Percentiles rank a stretch among this genome's conserved stretches.
Evolutionary conservation across 305 asterid species (phyloP).

Genomic region (Plantago lanceolata): DNA sequence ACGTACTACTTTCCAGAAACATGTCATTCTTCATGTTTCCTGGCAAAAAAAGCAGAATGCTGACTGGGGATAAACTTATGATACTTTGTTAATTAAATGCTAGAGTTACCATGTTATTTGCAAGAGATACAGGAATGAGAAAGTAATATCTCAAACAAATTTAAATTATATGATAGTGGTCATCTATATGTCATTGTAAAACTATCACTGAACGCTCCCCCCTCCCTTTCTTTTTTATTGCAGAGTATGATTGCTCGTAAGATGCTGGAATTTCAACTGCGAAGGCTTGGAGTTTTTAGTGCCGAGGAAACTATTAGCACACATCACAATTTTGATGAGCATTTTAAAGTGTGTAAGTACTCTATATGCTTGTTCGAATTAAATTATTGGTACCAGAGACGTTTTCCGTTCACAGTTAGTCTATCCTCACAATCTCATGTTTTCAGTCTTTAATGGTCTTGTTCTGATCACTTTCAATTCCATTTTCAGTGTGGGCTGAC

Average conservation of each 20-base stretch:
- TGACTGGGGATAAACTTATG: too few relatives aligned
- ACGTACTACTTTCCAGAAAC: too few relatives aligned
- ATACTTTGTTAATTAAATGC: too few relatives aligned
- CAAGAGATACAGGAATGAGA: conserved; percentile 2
- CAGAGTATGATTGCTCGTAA: conserved; percentile 97
- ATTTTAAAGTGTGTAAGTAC: conserved; percentile 72
- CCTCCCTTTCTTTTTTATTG: conserved; percentile 22
- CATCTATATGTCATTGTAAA: background rate
- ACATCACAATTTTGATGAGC: conserved; percentile 82
- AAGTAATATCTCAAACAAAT: background rate
- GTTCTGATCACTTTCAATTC: conserved; percentile 25
- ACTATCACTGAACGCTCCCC: background rate
- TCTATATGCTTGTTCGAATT: conserved; percentile 17
- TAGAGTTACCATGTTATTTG: too few relatives aligned
- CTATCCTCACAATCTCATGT: conserved; percentile 19
- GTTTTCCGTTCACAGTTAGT: conserved; percentile 12
- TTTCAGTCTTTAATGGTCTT: conserved; percentile 19
- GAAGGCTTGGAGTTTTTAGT: conserved; percentile 80
- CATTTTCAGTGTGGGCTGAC: conserved; percentile 91
- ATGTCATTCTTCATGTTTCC: too few relatives aligned
- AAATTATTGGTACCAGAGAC: conserved; percentile 13
- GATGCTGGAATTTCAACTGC: conserved; percentile 92
- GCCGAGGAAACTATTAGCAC: conserved; percentile 82
- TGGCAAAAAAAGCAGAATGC: too few relatives aligned
- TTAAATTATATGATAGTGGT: background rate